phyloP scores from a whole-genome alignment of 495 filamentous ascomycete genomes.

The Neurospora hispaniola region DNA sequence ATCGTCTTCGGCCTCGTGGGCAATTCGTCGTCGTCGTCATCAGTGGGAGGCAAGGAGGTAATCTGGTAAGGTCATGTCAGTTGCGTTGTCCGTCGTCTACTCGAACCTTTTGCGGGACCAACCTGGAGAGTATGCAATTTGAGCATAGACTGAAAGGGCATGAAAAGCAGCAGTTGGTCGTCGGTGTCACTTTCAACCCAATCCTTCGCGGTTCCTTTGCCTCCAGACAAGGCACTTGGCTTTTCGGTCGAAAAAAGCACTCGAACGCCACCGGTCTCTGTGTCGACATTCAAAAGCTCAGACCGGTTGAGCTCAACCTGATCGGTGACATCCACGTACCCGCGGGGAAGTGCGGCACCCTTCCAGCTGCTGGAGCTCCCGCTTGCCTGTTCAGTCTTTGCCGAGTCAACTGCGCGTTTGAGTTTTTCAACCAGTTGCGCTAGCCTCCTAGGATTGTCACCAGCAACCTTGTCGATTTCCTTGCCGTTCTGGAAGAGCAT shows the following conservation, averaged over 20 bases:
- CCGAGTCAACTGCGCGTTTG: slow-evolving; percentile 51
- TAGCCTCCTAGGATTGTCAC: slow-evolving; percentile 61
- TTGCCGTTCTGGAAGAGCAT: slow-evolving; percentile 74
- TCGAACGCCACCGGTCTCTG: slow-evolving; percentile 52
- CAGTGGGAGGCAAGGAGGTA: slow-evolving; percentile 65
- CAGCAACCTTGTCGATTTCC: slow-evolving; percentile 53
- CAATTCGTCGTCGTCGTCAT: slow-evolving; percentile 45
- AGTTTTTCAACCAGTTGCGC: slow-evolving; percentile 62
- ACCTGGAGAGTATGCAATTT: slow-evolving; percentile 81
- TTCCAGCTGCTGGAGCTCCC: slow-evolving; percentile 50
- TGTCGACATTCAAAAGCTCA: slow-evolving; percentile 80
- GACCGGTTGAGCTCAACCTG: slow-evolving; percentile 67
- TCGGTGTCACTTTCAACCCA: slow-evolving; percentile 99
- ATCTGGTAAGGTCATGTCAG: slow-evolving; percentile 41
- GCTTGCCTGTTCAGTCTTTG: slow-evolving; percentile 30
- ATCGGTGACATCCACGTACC: slow-evolving; percentile 74
- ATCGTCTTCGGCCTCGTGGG: slow-evolving; percentile 83
- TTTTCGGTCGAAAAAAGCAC: slow-evolving; percentile 61
- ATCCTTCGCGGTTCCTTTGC: slow-evolving; percentile 53
- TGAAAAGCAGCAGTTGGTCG: slow-evolving; percentile 89
- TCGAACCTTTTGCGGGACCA: background rate
- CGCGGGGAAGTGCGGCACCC: slow-evolving; percentile 62
- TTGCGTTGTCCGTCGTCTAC: background rate
- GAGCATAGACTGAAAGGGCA: slow-evolving; percentile 79
- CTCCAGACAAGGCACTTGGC: slow-evolving; percentile 54